Evolutionary conservation across 495 filamentous ascomycete species (phyloP), one percentile per base, ranked within the genome.

Genomic region (Penicillium paradoxum): DNA sequence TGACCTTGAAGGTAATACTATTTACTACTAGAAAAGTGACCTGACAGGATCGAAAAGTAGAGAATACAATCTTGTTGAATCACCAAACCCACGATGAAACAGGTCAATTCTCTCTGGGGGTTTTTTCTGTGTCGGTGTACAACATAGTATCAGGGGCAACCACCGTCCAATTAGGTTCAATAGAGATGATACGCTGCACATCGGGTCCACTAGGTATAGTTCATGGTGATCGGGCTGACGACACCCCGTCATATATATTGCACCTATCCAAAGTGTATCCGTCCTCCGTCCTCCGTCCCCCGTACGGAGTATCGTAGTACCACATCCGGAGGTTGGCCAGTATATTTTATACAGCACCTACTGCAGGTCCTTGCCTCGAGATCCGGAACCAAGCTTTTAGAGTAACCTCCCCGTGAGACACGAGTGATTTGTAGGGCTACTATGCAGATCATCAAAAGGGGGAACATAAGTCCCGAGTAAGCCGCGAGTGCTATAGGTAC

Each of bases 161-260:
- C 25, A 36, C 18, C 22, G 29, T 25, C 34, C 53, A 56, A 55
- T 43, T 37, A 47, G 53, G 49, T 55, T 57, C 45, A 38, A 30
- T 46, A 45, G 49, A 42, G 40, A 33, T 8, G 24, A 30, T 33
- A 45, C 25, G 22, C 47, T 49, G 39, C 34, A 41, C 13, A 18
- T 51, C 33, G 38, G 50, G 42, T 64, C 58, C 62, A 60, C 62
- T 32, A 24, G 34, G 45, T 27, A 27, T 27, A 27, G 58, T 58
- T 62, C 55, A 27, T 41, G 41, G 41, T 42, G 55, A 40, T 49
- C 54, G 25, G 45, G 57, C 57, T 60, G 60, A 58, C 60, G 57
- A 60, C 53, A 45, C 53, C 25, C 33, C 45, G 53, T 52, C 33
- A 43, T 54, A 45, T 42, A 56, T 49, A 51, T 47, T 53, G 37